A percentile compares a stretch with the other conserved stretches of the same genome.
phyloP scores from a whole-genome alignment of 2,329 filamentous ascomycete genomes.

The Aspergillus proliferans region DNA sequence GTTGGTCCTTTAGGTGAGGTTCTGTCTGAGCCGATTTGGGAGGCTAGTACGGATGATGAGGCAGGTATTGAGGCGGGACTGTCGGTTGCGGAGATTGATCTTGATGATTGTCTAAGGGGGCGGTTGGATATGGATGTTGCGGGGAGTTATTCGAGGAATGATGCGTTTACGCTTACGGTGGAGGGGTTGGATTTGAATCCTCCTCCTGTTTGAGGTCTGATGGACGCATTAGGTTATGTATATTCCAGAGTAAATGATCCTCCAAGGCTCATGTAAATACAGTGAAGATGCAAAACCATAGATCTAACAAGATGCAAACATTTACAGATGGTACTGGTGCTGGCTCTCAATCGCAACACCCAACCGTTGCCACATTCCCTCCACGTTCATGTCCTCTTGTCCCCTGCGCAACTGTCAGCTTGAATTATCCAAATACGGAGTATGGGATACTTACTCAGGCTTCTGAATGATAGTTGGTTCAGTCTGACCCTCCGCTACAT shows the following conservation, averaged over 20 bases:
- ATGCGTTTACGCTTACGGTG: constrained; percentile 55
- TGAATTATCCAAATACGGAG: neutral
- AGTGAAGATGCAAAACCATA: neutral
- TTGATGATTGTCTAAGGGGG: constrained; percentile 80
- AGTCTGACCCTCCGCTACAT: constrained; percentile 26
- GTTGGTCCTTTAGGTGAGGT: constrained; percentile 74
- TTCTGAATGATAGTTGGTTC: constrained; percentile 28
- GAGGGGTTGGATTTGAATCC: constrained; percentile 56
- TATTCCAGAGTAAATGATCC: neutral
- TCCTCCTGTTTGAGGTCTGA: constrained; percentile 40
- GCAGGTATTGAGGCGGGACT: constrained; percentile 44
- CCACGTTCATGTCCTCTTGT: constrained; percentile 33
- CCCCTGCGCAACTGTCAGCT: constrained; percentile 21
- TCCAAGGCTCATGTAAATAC: neutral
- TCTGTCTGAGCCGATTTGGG: constrained; percentile 75
- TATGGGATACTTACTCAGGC: constrained; percentile 22
- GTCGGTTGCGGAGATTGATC: constrained; percentile 68
- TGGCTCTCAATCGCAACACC: constrained; percentile 23
- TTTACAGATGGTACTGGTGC: constrained; percentile 29
- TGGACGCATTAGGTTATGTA: neutral
- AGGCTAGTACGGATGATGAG: constrained; percentile 40
- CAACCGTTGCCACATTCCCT: constrained; percentile 29
- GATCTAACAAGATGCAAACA: neutral
- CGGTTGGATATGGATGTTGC: constrained; percentile 76
- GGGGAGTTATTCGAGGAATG: constrained; percentile 75